A percentile compares a stretch with the other conserved stretches of the same genome.
Conservation (phyloP, 768 basidiomycete species). For the Sporobolomyces roseus region DNA sequence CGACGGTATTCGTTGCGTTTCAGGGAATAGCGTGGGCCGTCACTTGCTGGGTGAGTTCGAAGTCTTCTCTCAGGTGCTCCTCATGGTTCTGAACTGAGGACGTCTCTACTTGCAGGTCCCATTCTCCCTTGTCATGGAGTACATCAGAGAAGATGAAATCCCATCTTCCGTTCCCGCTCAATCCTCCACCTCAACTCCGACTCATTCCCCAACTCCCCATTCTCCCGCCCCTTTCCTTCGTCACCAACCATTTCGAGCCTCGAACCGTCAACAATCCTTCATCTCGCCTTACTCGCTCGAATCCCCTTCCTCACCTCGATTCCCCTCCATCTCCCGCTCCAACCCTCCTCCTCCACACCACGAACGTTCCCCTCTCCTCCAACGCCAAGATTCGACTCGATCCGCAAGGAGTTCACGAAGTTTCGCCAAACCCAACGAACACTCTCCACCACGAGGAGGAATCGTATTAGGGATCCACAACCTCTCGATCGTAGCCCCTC, state of each 20-base stretch:
- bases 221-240: neutral
- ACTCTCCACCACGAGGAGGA: slow-evolving; percentile 33
- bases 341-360: neutral
- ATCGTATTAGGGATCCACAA: slow-evolving; percentile 51
- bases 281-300: neutral
- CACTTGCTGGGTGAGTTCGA: slow-evolving; percentile 82
- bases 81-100: neutral
- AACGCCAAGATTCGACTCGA: neutral
- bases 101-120: slow-evolving; percentile 14
- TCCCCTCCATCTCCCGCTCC: neutral
- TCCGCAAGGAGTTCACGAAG: neutral
- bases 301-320: neutral
- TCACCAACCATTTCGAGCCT: neutral
- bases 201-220: neutral
- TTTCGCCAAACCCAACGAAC: no score
- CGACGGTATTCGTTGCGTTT: slow-evolving; percentile 69
- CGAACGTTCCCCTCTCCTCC: neutral
- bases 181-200: neutral
- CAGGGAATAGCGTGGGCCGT: slow-evolving; percentile 92
- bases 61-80: neutral
- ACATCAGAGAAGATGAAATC: slow-evolving; percentile 16
- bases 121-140: slow-evolving; percentile 35
- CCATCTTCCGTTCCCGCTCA: neutral
- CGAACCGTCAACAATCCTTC: slow-evolving; percentile 12
- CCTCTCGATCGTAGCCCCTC: slow-evolving; percentile 53